These are phyloP conservation scores for peach (Prunus persica) DNA, from an alignment of 306 rosid species.

Conservation along the genomic window DNA sequence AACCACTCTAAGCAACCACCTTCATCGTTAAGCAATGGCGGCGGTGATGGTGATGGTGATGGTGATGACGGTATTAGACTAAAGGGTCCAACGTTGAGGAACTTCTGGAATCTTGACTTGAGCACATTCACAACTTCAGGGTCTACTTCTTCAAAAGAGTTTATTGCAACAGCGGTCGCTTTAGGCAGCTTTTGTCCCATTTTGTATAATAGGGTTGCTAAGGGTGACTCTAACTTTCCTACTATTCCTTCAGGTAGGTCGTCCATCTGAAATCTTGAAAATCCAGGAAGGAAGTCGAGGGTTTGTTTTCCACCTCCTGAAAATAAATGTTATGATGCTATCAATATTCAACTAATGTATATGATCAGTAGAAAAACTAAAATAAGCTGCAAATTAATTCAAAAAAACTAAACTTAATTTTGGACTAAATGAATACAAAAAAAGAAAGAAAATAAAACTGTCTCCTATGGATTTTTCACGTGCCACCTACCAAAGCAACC, in stretches of 20 bases:
- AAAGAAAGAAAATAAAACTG: not conserved
- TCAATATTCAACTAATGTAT: not conserved
- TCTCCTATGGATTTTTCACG: too few species aligned
- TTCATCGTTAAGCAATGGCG: constrained; percentile 20
- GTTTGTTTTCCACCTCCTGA: constrained; percentile 22
- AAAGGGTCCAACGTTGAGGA: constrained; percentile 66
- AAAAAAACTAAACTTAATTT: not conserved
- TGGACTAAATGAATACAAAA: not conserved
- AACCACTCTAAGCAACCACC: constrained; percentile 55
- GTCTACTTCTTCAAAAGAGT: constrained; percentile 51
- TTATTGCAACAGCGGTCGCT: constrained; percentile 57
- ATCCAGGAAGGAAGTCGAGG: constrained; percentile 53
- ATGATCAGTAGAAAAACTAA: too few species aligned
- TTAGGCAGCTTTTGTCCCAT: constrained; percentile 54
- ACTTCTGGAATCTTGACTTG: constrained; percentile 19
- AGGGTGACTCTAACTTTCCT: constrained; percentile 25
- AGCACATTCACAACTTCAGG: constrained; percentile 22
- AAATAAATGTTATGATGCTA: not conserved
- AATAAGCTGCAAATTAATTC: not conserved
- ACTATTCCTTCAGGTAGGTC: constrained; percentile 58
- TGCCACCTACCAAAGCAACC: too few species aligned
- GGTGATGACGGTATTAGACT: constrained; percentile 18
- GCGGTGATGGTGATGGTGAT: not conserved
- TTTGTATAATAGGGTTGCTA: constrained; percentile 42
- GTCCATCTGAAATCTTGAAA: constrained; percentile 23